These are phyloP conservation scores for Dendryphion nanum DNA, from an alignment of 2,329 filamentous ascomycete species.

Conservation along the genomic window DNA sequence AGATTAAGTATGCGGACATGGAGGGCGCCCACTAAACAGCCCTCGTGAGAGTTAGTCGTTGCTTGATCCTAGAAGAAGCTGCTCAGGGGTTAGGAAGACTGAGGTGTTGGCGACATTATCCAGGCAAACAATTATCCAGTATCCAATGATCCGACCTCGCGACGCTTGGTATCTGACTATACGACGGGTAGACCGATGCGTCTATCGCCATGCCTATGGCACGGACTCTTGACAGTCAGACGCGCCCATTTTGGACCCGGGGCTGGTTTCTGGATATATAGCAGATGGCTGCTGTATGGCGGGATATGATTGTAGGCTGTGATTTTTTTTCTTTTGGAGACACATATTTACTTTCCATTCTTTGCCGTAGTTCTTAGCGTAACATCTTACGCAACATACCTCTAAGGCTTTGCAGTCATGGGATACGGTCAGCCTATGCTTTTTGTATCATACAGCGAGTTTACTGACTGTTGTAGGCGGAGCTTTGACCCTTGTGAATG, in stretches of 20 bases:
- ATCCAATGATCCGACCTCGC: not conserved
- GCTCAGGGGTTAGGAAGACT: too few species aligned
- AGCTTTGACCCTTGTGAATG: slow-evolving; percentile 40
- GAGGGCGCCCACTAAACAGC: slow-evolving; percentile 2
- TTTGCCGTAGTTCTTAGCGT: too few species aligned
- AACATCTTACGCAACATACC: too few species aligned
- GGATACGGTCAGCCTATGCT: not conserved
- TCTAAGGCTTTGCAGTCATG: too few species aligned
- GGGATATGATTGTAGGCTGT: too few species aligned
- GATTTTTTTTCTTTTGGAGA: too few species aligned
- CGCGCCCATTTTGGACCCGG: slow-evolving; percentile 1
- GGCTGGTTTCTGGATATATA: not conserved
- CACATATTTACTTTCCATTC: too few species aligned
- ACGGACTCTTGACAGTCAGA: slow-evolving; percentile 1
- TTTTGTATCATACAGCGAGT: too few species aligned
- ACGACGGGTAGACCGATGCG: slow-evolving; percentile 5
- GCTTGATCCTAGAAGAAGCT: slow-evolving; percentile 6
- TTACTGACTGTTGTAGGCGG: slow-evolving; percentile 24
- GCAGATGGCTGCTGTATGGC: not conserved
- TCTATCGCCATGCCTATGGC: not conserved
- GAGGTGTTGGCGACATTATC: too few species aligned
- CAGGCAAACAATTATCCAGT: not conserved
- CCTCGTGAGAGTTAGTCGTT: slow-evolving; percentile 1
- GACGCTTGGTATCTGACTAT: not conserved
- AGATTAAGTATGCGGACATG: slow-evolving; percentile 11